A percentile compares a stretch with the other conserved stretches of the same genome.
Conservation (phyloP, 2,329 filamentous ascomycete species). For the Colletotrichum salicis region DNA sequence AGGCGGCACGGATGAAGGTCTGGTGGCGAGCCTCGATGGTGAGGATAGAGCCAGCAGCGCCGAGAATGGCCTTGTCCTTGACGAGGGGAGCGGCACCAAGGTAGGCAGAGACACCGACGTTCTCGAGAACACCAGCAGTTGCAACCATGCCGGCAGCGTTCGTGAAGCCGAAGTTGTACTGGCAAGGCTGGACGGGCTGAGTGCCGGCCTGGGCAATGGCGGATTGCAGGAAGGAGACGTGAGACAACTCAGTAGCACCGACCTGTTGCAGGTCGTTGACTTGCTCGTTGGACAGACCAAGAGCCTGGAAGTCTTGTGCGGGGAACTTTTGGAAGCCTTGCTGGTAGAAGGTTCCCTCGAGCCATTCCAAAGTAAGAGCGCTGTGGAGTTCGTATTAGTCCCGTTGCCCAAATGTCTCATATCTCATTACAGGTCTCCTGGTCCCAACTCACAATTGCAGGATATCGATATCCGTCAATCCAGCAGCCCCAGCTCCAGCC, state of each 20-base stretch:
- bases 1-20: conserved; percentile 74
- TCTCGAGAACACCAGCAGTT: conserved; percentile 77
- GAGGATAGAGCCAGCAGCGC: conserved; percentile 75
- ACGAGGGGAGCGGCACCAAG: conserved; percentile 77
- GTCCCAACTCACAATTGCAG: conserved; percentile 65
- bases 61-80: conserved; percentile 67
- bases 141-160: conserved; percentile 74
- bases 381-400: conserved; percentile 47
- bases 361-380: conserved; percentile 78
- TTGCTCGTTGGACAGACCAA: conserved; percentile 66
- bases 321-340: conserved; percentile 76
- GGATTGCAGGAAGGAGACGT: conserved; percentile 69
- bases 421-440: no score
- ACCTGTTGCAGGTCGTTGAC: conserved; percentile 55
- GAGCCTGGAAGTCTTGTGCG: conserved; percentile 70
- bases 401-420: not conserved
- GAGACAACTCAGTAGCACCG: conserved; percentile 46
- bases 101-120: conserved; percentile 78
- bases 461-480: conserved; percentile 65
- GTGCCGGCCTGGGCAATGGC: conserved; percentile 71
- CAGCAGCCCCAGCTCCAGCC: conserved; percentile 56
- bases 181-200: conserved; percentile 74
- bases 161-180: conserved; percentile 77
- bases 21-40: conserved; percentile 80
- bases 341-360: conserved; percentile 78